phyloP scores from a whole-genome alignment of 352 stramenopile genomes.

The Phytophthora lateralis region DNA sequence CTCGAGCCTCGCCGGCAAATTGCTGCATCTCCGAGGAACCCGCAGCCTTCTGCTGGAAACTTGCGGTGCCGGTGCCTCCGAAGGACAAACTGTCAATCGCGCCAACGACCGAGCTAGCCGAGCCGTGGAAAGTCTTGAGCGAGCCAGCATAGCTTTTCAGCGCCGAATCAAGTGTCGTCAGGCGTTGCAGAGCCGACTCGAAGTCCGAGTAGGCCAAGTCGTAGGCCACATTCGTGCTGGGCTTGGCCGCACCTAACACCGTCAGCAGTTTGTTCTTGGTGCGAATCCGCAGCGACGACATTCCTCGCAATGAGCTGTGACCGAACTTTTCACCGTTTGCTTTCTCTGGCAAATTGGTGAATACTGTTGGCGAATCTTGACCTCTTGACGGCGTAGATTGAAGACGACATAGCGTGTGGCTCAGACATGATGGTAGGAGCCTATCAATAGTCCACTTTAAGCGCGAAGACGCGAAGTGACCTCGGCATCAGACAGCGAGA shows the following conservation, averaged over 20 bases:
- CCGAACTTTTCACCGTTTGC: not conserved
- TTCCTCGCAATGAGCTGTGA: constrained; percentile 25
- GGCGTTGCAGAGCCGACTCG: constrained; percentile 53
- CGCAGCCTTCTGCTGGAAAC: constrained; percentile 29
- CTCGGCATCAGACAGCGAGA: constrained; percentile 31
- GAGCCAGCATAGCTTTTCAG: constrained; percentile 63
- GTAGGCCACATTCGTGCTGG: constrained; percentile 83
- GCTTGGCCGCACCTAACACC: constrained; percentile 68
- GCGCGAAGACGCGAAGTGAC: constrained; percentile 26
- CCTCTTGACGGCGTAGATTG: not conserved
- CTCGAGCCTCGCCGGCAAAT: constrained; percentile 63
- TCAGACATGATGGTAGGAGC: constrained; percentile 14
- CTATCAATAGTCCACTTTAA: constrained; percentile 37
- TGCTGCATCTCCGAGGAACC: constrained; percentile 67
- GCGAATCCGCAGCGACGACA: constrained; percentile 79
- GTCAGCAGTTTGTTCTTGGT: constrained; percentile 83
- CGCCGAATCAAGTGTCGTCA: constrained; percentile 54
- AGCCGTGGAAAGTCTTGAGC: constrained; percentile 63
- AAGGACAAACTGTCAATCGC: constrained; percentile 57
- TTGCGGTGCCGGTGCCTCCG: constrained; percentile 26
- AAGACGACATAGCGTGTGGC: constrained; percentile 7
- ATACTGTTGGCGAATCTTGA: constrained; percentile 12
- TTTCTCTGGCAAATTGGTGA: constrained; percentile 5
- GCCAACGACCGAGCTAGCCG: constrained; percentile 55
- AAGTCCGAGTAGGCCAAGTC: constrained; percentile 68